Evolutionary conservation across 2,329 filamentous ascomycete species (phyloP).

Genomic region (Cercospora canescens): DNA sequence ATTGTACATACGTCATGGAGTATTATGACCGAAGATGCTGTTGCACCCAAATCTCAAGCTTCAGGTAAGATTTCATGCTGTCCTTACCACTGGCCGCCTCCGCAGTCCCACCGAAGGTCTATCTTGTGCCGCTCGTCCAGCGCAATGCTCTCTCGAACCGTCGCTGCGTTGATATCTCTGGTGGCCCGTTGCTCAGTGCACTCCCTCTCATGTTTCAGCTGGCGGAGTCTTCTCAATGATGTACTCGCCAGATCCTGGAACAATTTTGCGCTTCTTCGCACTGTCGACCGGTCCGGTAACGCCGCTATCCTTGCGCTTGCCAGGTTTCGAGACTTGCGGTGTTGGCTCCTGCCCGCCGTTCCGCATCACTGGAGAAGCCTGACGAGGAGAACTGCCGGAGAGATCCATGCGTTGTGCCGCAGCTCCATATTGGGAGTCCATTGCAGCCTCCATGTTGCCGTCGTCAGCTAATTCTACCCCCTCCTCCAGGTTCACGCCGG

Average conservation of each 20-base stretch:
- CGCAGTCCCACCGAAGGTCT: not conserved
- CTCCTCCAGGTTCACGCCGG: not conserved
- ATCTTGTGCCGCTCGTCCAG: not conserved
- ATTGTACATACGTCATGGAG: conserved; percentile 27
- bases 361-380: not conserved
- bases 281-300: not conserved
- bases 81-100: not conserved
- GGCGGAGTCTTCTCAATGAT: not conserved
- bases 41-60: not conserved
- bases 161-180: not conserved
- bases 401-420: not conserved
- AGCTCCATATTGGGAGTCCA: not conserved
- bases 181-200: not conserved
- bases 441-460: not conserved
- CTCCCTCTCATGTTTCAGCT: not conserved
- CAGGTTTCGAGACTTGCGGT: conserved; percentile 4
- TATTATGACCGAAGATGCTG: not conserved
- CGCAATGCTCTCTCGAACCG: not conserved
- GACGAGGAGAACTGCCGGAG: not conserved
- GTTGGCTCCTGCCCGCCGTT: not conserved
- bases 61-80: not conserved
- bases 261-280: conserved; percentile 13
- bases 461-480: not conserved
- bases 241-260: conserved; percentile 1
- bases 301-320: conserved; percentile 24